Evolutionary conservation across 495 filamentous ascomycete genomes (phyloP).

Genomic region (Penicillium manginii): DNA sequence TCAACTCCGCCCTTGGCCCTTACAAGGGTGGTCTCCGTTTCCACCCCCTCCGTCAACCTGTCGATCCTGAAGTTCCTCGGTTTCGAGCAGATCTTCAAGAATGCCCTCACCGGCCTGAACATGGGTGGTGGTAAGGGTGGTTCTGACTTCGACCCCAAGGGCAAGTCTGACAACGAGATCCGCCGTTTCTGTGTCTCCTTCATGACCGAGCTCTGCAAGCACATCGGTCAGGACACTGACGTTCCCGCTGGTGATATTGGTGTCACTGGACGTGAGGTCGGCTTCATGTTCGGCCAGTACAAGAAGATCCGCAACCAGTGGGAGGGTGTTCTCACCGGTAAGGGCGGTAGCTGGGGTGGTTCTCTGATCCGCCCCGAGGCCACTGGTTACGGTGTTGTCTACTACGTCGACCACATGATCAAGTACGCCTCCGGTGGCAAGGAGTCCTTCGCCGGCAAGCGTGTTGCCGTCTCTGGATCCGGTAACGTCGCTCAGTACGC

Average conservation of each 20-base stretch:
- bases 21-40: constrained; percentile 98
- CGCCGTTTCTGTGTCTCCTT: constrained; percentile 95
- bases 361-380: constrained; percentile 95
- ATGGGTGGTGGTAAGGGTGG: constrained; percentile 99
- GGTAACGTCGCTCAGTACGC: constrained; percentile 99
- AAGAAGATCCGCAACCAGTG: constrained; percentile 83
- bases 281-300: constrained; percentile 96
- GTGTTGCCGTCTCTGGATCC: constrained; percentile 93
- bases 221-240: constrained; percentile 97
- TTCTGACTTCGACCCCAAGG: constrained; percentile 99
- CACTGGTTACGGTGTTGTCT: constrained; percentile 95
- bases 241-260: constrained; percentile 87
- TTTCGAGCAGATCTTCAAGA: constrained; percentile 99
- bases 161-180: constrained; percentile 97
- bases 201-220: constrained; percentile 91
- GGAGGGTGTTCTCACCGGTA: constrained; percentile 95
- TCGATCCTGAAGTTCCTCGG: constrained; percentile 98
- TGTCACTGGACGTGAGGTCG: constrained; percentile 94
- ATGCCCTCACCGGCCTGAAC: constrained; percentile 94
- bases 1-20: constrained; percentile 96
- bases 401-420: constrained; percentile 98
- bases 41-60: constrained; percentile 95
- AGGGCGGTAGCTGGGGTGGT: constrained; percentile 92
- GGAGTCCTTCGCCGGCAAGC: constrained; percentile 88
- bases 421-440: constrained; percentile 76